A percentile compares a stretch with the other conserved stretches of the same genome.
Evolutionary conservation across 2,329 filamentous ascomycete genomes (phyloP).

Genomic region (Chaetomiaceae sp.): DNA sequence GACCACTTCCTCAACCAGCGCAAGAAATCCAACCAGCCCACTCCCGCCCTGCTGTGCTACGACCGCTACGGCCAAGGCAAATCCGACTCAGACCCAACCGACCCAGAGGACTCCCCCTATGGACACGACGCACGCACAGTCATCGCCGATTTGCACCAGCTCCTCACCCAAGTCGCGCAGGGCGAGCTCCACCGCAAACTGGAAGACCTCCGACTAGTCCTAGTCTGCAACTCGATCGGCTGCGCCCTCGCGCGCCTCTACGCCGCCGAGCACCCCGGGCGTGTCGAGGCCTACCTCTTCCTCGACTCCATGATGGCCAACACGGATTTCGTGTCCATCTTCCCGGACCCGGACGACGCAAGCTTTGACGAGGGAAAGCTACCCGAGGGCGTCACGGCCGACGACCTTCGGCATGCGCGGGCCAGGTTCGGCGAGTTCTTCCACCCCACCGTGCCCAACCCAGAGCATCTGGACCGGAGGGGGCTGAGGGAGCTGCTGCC

Average conservation of each 20-base stretch:
- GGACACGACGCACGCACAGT: constrained; percentile 45
- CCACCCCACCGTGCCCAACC: constrained; percentile 45
- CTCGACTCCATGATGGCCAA: constrained; percentile 57
- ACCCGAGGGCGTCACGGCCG: constrained; percentile 36
- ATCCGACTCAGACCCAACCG: constrained; percentile 42
- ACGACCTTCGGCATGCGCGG: constrained; percentile 33
- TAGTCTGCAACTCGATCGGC: constrained; percentile 51
- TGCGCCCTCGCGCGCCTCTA: constrained; percentile 50
- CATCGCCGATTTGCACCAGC: constrained; percentile 41
- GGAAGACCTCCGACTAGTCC: constrained; percentile 32
- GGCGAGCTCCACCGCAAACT: constrained; percentile 26
- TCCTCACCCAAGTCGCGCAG: constrained; percentile 38
- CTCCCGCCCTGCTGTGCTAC: constrained; percentile 47
- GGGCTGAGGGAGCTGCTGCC: constrained; percentile 43
- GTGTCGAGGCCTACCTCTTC: constrained; percentile 44
- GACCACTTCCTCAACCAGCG: constrained; percentile 15
- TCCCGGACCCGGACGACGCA: constrained; percentile 49
- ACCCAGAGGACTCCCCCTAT: constrained; percentile 38
- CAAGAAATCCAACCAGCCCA: background rate
- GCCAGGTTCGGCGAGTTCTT: constrained; percentile 39
- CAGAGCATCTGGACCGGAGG: constrained; percentile 46
- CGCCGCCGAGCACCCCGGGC: constrained; percentile 41
- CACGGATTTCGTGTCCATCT: constrained; percentile 50
- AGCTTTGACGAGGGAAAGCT: constrained; percentile 40
- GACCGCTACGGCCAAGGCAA: constrained; percentile 56